Evolutionary conservation across 148 eudicot genomes (phyloP), one percentile per base, ranked within the genome.

Genomic region (Rhododendron williamsianum): DNA sequence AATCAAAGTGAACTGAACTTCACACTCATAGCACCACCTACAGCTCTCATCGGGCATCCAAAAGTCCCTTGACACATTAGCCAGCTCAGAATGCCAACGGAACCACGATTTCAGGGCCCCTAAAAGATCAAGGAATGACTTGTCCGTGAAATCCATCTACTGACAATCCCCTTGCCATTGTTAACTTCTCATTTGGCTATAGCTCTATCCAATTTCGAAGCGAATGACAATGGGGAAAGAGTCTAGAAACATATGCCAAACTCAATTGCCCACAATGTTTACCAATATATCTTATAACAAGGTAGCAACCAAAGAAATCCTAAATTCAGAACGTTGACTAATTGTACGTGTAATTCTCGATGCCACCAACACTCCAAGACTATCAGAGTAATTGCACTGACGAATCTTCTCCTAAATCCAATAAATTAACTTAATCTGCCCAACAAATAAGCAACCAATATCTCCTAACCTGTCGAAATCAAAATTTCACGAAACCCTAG

Each of bases 11-110:
- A 97, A 97, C 82, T 90, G 92, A 30, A 94, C 83, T 83, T 97
- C 99, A 86, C 99, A 97, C 67, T 97, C 98, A 87, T 97, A 97
- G 86, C 99, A 97, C 25, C 94, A 98, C 88, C 96, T 90, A 85
- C 99, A 97, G 86, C 96, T 93, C 84, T 94, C 84, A 86, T 97
- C 98, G 69, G 98, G 98, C 99, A 97, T 97, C 99, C 99, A 97
- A 87, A 97, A 97, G 90, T 92, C 94, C 92, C 94, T 92, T 0
- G 98, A 95, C 86, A 92, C 93, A 87, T 94, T 89, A 81, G 93
- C 91, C 3, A 94, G 92, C 76, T 91, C 93, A 12, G 91, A 83
- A 83, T 91, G 89, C 93, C 95, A 91, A 67, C 93, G 94, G 86
- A 97, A 89, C 98, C 96, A 95, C 45, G 94, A 91, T 87, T 91